Percentiles rank a stretch among this genome's conserved stretches.
These are phyloP conservation scores for Lactarius psammicola DNA, from an alignment of 768 basidiomycete species.

Conservation along the genomic window DNA sequence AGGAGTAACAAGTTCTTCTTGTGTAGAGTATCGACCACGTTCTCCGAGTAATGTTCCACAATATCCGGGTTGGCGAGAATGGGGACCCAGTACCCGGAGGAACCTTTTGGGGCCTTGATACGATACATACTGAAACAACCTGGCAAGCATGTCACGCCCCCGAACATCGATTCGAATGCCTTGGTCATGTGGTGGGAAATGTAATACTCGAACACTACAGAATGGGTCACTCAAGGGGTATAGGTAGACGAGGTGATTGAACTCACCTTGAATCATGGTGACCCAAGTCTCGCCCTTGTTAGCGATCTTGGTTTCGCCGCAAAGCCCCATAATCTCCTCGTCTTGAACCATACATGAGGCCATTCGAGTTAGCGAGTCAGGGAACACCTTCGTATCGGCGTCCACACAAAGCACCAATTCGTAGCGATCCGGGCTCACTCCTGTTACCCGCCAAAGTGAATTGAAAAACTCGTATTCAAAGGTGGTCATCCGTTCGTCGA, in stretches of 20 bases:
- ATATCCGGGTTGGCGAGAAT: constrained; percentile 98
- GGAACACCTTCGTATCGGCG: constrained; percentile 98
- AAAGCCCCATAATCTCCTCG: constrained; percentile 97
- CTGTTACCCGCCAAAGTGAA: constrained; percentile 92
- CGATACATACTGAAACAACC: constrained; percentile 99
- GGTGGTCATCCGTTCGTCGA: constrained; percentile 99
- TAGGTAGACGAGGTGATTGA: not conserved
- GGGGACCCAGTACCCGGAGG: constrained; percentile 96
- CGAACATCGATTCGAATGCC: constrained; percentile 99
- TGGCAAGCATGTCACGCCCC: constrained; percentile 98
- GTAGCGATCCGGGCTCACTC: constrained; percentile 93
- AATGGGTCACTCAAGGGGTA: constrained; percentile 6
- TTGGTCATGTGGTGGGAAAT: constrained; percentile 99
- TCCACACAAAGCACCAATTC: constrained; percentile 95
- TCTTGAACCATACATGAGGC: constrained; percentile 95
- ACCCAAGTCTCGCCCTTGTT: constrained; percentile 99
- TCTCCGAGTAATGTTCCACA: constrained; percentile 98
- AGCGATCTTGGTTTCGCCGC: constrained; percentile 99
- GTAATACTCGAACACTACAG: constrained; percentile 96
- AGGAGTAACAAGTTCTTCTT: constrained; percentile 98
- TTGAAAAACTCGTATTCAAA: constrained; percentile 99
- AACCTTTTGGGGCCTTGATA: constrained; percentile 98
- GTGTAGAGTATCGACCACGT: constrained; percentile 98
- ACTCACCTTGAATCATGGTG: constrained; percentile 96
- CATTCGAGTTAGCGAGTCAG: constrained; percentile 96